phyloP scores from a whole-genome alignment of 2,329 filamentous ascomycete genomes.

The Lecanicillium sp. region DNA sequence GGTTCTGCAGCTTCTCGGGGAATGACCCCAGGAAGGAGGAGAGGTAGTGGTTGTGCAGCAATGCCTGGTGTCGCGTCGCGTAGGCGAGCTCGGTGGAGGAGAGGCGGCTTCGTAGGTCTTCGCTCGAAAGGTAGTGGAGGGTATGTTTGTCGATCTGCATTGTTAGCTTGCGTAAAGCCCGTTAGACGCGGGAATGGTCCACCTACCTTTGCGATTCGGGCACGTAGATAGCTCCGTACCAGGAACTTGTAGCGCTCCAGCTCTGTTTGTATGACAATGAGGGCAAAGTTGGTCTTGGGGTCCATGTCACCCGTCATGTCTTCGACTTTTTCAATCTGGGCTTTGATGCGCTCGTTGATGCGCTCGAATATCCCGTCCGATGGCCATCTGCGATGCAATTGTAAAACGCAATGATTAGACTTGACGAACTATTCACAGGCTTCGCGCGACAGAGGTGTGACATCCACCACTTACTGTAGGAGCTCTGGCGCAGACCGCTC shows the following conservation, averaged over 20 bases:
- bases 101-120: slow-evolving; percentile 51
- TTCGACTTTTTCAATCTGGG: slow-evolving; percentile 64
- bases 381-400: slow-evolving; percentile 55
- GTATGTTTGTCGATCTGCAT: slow-evolving; percentile 67
- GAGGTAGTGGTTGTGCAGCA: slow-evolving; percentile 79
- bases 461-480: slow-evolving; percentile 69
- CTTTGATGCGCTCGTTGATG: slow-evolving; percentile 63
- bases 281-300: slow-evolving; percentile 81
- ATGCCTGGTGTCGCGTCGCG: slow-evolving; percentile 72
- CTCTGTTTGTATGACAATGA: slow-evolving; percentile 95
- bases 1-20: slow-evolving; percentile 66
- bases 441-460: no score
- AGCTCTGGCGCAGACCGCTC: slow-evolving; percentile 86
- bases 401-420: no score
- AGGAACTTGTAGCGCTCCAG: slow-evolving; percentile 91
- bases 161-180: neutral
- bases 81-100: slow-evolving; percentile 75
- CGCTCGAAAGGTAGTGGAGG: slow-evolving; percentile 60
- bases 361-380: slow-evolving; percentile 72
- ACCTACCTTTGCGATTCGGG: slow-evolving; percentile 76
- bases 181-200: neutral
- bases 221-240: slow-evolving; percentile 72
- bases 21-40: slow-evolving; percentile 80
- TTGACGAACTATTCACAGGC: no score
- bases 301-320: slow-evolving; percentile 79